Evolutionary conservation across 768 basidiomycete species (phyloP).

Genomic region (Russula dissimulans): DNA sequence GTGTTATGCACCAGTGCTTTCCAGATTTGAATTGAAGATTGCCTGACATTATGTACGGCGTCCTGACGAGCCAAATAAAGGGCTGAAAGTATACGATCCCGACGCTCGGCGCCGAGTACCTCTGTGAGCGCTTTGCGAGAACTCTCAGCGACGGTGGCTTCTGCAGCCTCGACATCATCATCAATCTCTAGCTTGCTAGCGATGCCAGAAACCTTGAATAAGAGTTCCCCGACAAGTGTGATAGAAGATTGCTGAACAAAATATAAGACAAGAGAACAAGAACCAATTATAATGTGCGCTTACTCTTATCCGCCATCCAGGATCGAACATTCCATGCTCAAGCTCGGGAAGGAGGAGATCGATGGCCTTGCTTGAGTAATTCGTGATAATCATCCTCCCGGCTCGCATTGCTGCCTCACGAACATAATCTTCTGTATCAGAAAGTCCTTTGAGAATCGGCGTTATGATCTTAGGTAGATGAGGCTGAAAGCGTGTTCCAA

Average conservation of each 20-base stretch:
- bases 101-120: slow-evolving; percentile 76
- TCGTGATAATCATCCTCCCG: slow-evolving; percentile 95
- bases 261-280: background rate
- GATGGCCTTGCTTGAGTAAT: slow-evolving; percentile 86
- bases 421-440: slow-evolving; percentile 91
- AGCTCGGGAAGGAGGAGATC: slow-evolving; percentile 91
- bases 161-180: slow-evolving; percentile 68
- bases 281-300: slow-evolving; percentile 23
- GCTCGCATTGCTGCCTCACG: slow-evolving; percentile 97
- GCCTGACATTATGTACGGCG: slow-evolving; percentile 78
- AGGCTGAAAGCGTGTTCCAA: slow-evolving; percentile 92
- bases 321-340: slow-evolving; percentile 90
- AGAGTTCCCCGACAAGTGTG: slow-evolving; percentile 86
- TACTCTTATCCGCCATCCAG: slow-evolving; percentile 90
- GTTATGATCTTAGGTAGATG: slow-evolving; percentile 91
- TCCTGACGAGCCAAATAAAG: slow-evolving; percentile 93
- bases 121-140: slow-evolving; percentile 83
- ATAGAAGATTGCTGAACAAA: slow-evolving; percentile 79
- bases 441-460: slow-evolving; percentile 84
- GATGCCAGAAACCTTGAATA: slow-evolving; percentile 97
- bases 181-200: slow-evolving; percentile 78
- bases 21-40: slow-evolving; percentile 93
- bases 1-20: slow-evolving; percentile 96
- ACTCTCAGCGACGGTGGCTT: slow-evolving; percentile 58
- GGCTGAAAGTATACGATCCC: slow-evolving; percentile 85